Percentiles rank a stretch among this genome's conserved stretches.
Evolutionary conservation across 2,329 filamentous ascomycete genomes (phyloP).

Genomic region (Lasiodiplodia citricola): DNA sequence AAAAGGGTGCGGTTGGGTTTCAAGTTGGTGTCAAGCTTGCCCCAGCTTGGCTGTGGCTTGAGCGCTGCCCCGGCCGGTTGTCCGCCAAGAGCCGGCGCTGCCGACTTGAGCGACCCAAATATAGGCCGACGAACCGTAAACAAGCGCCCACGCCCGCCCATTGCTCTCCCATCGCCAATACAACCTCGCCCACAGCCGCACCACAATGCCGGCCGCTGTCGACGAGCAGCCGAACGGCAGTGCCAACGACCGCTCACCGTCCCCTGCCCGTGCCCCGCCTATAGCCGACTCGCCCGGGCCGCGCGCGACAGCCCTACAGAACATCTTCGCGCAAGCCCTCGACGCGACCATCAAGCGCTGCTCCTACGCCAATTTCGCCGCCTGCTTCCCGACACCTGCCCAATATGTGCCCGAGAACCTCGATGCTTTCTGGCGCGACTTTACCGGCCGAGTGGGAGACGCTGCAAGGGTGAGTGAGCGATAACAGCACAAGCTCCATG

Average conservation of each 20-base stretch:
- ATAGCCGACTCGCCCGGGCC: conserved; percentile 61
- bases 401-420: conserved; percentile 61
- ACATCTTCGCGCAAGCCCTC: conserved; percentile 65
- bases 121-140: conserved; percentile 15
- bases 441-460: conserved; percentile 63
- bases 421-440: conserved; percentile 62
- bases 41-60: neutral
- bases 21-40: conserved; percentile 15
- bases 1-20: conserved; percentile 11
- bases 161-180: conserved; percentile 7
- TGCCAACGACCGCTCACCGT: conserved; percentile 49
- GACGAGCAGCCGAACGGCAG: conserved; percentile 21
- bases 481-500: neutral
- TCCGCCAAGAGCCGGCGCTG: neutral
- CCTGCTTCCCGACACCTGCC: conserved; percentile 68
- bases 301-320: conserved; percentile 64
- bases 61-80: neutral
- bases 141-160: conserved; percentile 21
- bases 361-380: conserved; percentile 65
- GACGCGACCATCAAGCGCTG: conserved; percentile 65
- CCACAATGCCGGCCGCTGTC: conserved; percentile 39
- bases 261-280: conserved; percentile 59
- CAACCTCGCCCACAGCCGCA: neutral
- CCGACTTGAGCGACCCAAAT: conserved; percentile 10
- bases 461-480: conserved; percentile 51